Conservation (phyloP, 129 eudicot genomes). For the Solidago caesia region DNA sequence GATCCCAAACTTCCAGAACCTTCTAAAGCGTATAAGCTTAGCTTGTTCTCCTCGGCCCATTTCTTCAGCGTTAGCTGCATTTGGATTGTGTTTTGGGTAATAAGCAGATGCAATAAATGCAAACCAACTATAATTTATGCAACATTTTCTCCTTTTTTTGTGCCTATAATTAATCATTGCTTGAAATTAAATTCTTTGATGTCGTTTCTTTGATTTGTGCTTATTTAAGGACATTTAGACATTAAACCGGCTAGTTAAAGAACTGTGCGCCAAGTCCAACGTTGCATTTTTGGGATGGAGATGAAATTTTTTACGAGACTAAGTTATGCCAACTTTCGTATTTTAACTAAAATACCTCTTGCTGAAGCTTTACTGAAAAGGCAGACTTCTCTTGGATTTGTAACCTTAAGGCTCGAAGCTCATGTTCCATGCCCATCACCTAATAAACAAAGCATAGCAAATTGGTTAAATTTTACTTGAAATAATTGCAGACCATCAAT, state of each 20-base stretch:
- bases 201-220: conserved; percentile 1
- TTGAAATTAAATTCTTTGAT: conserved; percentile 9
- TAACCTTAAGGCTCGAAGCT: conserved; percentile 80
- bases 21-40: conserved; percentile 54
- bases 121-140: conserved; percentile 8
- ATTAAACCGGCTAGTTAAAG: conserved; percentile 7
- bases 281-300: conserved; percentile 10
- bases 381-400: conserved; percentile 85
- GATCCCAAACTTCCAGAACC: conserved; percentile 79
- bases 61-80: conserved; percentile 71
- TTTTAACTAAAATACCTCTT: conserved; percentile 56
- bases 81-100: not conserved
- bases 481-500: not conserved
- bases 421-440: conserved; percentile 98
- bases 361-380: conserved; percentile 76
- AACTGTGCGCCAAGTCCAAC: conserved; percentile 17
- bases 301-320: not conserved
- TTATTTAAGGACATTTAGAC: not conserved
- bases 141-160: not conserved
- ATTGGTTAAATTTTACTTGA: not conserved
- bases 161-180: not conserved
- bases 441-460: conserved; percentile 26
- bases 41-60: conserved; percentile 64
- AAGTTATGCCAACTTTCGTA: not conserved
- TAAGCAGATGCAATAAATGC: conserved; percentile 1